Percentiles rank a stretch among this genome's conserved stretches.
phyloP scores from a whole-genome alignment of 768 basidiomycete genomes.

The Boletus pseudo-olivaceus region DNA sequence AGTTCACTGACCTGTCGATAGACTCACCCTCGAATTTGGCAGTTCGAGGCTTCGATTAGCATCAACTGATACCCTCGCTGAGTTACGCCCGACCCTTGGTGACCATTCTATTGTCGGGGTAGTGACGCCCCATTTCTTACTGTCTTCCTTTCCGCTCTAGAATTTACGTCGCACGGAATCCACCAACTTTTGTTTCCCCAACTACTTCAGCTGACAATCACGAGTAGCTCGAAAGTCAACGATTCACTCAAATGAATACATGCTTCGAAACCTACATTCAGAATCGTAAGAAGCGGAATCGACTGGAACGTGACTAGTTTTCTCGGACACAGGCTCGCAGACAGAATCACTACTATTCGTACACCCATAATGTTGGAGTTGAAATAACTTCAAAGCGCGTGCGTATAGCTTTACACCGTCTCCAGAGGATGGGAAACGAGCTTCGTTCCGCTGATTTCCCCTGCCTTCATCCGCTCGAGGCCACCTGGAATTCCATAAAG shows the following conservation, averaged over 20 bases:
- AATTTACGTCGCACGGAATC: neutral
- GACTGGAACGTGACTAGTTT: neutral
- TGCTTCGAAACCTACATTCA: neutral
- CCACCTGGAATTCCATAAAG: slow-evolving; percentile 36
- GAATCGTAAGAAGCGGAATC: neutral
- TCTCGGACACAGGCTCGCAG: neutral
- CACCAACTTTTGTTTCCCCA: neutral
- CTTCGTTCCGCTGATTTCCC: slow-evolving; percentile 43
- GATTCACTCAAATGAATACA: slow-evolving; percentile 8
- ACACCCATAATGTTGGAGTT: slow-evolving; percentile 6
- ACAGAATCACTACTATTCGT: slow-evolving; percentile 12
- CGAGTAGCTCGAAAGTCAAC: neutral
- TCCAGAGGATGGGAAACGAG: slow-evolving; percentile 42
- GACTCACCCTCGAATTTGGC: slow-evolving; percentile 1
- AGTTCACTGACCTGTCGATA: neutral
- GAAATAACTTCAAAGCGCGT: neutral
- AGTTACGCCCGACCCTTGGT: neutral
- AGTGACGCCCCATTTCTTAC: neutral
- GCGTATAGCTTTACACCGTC: slow-evolving; percentile 16
- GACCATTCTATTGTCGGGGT: neutral
- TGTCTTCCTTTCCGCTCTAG: neutral
- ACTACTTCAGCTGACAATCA: neutral
- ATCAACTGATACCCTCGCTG: neutral
- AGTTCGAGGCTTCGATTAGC: slow-evolving; percentile 2
- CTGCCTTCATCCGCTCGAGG: slow-evolving; percentile 33